A percentile compares a stretch with the other conserved stretches of the same genome.
Evolutionary conservation across 1,284 basidiomycete species (phyloP).

Genomic region (Filobasidium uniguttulatum): DNA sequence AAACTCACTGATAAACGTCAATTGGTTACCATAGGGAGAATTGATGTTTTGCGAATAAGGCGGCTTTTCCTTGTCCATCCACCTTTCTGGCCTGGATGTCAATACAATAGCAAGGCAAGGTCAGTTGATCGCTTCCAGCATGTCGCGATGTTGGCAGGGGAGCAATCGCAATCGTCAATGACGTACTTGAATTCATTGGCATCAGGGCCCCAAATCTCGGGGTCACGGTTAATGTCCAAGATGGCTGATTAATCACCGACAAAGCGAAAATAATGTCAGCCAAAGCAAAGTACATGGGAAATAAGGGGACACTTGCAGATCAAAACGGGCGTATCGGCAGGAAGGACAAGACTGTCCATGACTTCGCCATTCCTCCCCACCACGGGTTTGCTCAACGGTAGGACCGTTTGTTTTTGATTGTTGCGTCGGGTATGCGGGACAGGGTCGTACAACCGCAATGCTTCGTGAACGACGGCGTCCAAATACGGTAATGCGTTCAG

Average conservation of each 20-base stretch:
- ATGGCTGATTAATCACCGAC: too few species aligned
- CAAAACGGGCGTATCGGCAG: slow-evolving; percentile 27
- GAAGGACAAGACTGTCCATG: slow-evolving; percentile 26
- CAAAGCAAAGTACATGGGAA: background rate
- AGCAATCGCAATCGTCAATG: background rate
- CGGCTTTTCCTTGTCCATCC: slow-evolving; percentile 27
- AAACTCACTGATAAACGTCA: slow-evolving; percentile 50
- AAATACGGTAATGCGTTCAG: slow-evolving; percentile 44
- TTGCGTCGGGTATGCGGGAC: slow-evolving; percentile 53
- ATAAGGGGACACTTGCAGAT: slow-evolving; percentile 24
- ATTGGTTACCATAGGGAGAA: slow-evolving; percentile 49
- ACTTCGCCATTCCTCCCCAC: slow-evolving; percentile 32
- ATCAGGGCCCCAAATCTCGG: slow-evolving; percentile 54
- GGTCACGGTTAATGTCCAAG: slow-evolving; percentile 47
- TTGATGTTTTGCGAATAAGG: slow-evolving; percentile 41
- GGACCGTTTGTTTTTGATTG: slow-evolving; percentile 43
- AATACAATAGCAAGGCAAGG: too few species aligned
- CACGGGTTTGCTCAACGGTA: slow-evolving; percentile 45
- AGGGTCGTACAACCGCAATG: slow-evolving; percentile 50
- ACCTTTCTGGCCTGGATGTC: slow-evolving; percentile 47
- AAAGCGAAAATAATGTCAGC: background rate
- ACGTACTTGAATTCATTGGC: slow-evolving; percentile 48
- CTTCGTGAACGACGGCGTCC: slow-evolving; percentile 54
- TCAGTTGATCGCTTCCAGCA: background rate
- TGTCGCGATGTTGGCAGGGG: background rate